Conservation (phyloP, 2,329 filamentous ascomycete genomes). For the Hypoxylon sp. region DNA sequence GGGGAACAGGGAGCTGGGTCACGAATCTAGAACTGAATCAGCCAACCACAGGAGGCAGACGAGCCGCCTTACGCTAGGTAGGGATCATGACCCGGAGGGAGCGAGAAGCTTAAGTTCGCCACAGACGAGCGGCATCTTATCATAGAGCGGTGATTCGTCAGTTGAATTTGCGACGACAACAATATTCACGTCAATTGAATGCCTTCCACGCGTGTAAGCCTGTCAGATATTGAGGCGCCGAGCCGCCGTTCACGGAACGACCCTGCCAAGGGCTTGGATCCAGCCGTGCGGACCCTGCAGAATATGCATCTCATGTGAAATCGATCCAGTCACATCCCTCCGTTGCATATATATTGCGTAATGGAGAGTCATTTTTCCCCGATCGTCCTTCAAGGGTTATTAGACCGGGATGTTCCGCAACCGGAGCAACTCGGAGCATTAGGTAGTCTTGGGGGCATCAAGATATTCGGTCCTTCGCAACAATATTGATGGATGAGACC, state of each 20-base stretch:
- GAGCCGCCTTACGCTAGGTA: slow-evolving; percentile 33
- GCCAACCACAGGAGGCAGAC: slow-evolving; percentile 24
- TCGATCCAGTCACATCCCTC: slow-evolving; percentile 25
- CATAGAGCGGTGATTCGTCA: slow-evolving; percentile 41
- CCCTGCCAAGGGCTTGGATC: slow-evolving; percentile 39
- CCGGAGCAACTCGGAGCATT: slow-evolving; percentile 35
- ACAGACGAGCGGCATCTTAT: slow-evolving; percentile 44
- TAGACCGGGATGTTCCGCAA: slow-evolving; percentile 36
- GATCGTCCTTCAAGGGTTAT: slow-evolving; percentile 16
- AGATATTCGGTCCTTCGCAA: neutral
- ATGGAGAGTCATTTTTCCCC: slow-evolving; percentile 30
- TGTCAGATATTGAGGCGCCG: slow-evolving; percentile 12
- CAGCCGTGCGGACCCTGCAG: slow-evolving; percentile 40
- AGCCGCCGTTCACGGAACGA: slow-evolving; percentile 41
- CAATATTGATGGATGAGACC: slow-evolving; percentile 10
- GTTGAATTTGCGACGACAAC: slow-evolving; percentile 43
- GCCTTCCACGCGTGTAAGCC: slow-evolving; percentile 23
- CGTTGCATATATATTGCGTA: slow-evolving; percentile 42
- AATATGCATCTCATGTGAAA: slow-evolving; percentile 31
- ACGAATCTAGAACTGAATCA: slow-evolving; percentile 28
- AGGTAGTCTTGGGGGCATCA: slow-evolving; percentile 8
- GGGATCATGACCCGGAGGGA: slow-evolving; percentile 37
- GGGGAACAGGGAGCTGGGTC: slow-evolving; percentile 41
- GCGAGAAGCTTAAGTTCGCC: slow-evolving; percentile 41
- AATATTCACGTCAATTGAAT: slow-evolving; percentile 45